These are phyloP conservation scores for Penicillium roqueforti DNA, from an alignment of 495 filamentous ascomycete genomes.

Conservation along the genomic window DNA sequence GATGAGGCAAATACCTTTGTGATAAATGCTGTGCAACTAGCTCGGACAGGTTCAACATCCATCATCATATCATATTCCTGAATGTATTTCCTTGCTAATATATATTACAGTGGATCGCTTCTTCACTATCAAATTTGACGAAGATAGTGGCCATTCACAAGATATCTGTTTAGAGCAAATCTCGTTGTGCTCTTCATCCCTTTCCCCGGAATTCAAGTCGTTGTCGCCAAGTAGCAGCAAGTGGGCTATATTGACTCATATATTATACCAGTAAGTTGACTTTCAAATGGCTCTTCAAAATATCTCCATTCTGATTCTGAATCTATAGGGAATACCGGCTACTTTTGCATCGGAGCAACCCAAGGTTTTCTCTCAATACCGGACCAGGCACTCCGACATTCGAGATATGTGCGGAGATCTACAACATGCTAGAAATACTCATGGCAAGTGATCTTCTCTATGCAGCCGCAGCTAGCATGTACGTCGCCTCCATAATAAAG, in stretches of 20 bases:
- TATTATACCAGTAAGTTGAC: conserved; percentile 10
- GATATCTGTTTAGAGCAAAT: conserved; percentile 14
- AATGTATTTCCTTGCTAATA: not conserved
- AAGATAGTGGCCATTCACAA: conserved; percentile 9
- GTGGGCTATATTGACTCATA: conserved; percentile 12
- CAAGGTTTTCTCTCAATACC: conserved; percentile 5
- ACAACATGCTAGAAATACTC: conserved; percentile 6
- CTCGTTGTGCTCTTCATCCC: conserved; percentile 2
- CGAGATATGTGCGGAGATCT: conserved; percentile 12
- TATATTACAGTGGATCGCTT: conserved; percentile 8
- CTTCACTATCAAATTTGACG: conserved; percentile 12
- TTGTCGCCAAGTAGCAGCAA: conserved; percentile 4
- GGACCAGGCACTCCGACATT: conserved; percentile 9
- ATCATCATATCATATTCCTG: not conserved
- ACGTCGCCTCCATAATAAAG: not conserved
- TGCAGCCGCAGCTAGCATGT: conserved; percentile 9
- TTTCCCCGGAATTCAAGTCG: not conserved
- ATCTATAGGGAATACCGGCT: conserved; percentile 10
- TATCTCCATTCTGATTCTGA: not conserved
- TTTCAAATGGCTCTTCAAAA: not conserved
- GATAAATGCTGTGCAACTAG: conserved; percentile 8
- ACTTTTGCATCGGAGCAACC: conserved; percentile 11
- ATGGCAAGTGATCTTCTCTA: conserved; percentile 7
- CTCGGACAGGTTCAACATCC: conserved; percentile 9
- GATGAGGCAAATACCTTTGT: not conserved